Conservation (phyloP, 2,329 filamentous ascomycete species). For the Aspergillus luchuensis region DNA sequence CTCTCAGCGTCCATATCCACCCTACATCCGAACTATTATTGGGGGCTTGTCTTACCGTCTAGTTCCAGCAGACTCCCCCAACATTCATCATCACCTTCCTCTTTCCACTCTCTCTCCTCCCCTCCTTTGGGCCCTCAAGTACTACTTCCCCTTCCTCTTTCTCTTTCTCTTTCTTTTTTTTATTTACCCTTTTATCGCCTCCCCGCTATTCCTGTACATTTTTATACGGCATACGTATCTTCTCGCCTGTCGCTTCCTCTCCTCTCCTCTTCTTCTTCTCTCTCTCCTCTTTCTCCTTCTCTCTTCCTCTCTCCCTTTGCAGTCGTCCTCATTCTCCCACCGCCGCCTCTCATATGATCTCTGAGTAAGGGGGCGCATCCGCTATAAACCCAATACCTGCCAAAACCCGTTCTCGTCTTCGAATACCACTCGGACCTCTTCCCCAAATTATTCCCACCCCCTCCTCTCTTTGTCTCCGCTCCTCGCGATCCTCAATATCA, state of each 20-base stretch:
- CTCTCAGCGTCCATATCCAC: slow-evolving; percentile 10
- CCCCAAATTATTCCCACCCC: neutral
- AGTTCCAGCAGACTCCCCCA: slow-evolving; percentile 10
- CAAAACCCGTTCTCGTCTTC: slow-evolving; percentile 3
- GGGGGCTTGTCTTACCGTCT: slow-evolving; percentile 18
- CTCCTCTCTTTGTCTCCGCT: neutral
- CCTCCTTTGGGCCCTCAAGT: slow-evolving; percentile 21
- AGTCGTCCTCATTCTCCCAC: neutral
- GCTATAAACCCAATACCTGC: slow-evolving; percentile 8
- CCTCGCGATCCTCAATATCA: neutral
- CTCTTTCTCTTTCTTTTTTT: slow-evolving; percentile 13
- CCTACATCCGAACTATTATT: slow-evolving; percentile 16
- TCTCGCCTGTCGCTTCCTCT: neutral
- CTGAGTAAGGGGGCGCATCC: slow-evolving; percentile 7
- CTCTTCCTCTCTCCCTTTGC: slow-evolving; percentile 15
- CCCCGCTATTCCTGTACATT: slow-evolving; percentile 19
- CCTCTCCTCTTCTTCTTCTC: neutral
- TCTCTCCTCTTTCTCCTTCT: slow-evolving; percentile 20
- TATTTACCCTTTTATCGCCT: slow-evolving; percentile 24
- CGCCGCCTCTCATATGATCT: slow-evolving; percentile 6
- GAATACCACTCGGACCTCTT: slow-evolving; percentile 4
- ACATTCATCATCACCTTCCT: slow-evolving; percentile 13
- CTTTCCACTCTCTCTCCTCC: slow-evolving; percentile 19
- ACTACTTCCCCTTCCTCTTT: slow-evolving; percentile 10
- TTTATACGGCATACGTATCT: slow-evolving; percentile 8